Percentiles rank a stretch among this genome's conserved stretches.
Conservation (phyloP, 2,329 filamentous ascomycete genomes). For the Acrocalymma vagum region DNA sequence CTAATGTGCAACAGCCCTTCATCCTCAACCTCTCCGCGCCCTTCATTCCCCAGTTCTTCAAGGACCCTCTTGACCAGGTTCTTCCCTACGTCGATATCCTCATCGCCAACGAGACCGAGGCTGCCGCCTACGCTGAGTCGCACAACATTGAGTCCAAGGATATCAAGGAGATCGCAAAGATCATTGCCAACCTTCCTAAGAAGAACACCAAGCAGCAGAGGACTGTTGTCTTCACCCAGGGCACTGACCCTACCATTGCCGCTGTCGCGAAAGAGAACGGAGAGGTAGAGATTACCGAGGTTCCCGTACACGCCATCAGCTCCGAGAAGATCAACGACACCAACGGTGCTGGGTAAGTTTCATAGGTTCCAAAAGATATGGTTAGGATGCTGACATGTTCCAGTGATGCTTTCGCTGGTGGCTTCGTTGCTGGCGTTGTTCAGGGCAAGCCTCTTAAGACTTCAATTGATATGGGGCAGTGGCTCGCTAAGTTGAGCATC, state of each 20-base stretch:
- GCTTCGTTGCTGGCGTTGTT: constrained; percentile 88
- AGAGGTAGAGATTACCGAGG: constrained; percentile 73
- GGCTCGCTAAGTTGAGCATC: constrained; percentile 93
- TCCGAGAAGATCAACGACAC: constrained; percentile 88
- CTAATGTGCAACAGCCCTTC: constrained; percentile 63
- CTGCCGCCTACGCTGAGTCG: constrained; percentile 83
- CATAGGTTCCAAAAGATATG: background rate
- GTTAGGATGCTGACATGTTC: constrained; percentile 11
- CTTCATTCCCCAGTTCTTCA: constrained; percentile 98
- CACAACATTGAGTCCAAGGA: constrained; percentile 78
- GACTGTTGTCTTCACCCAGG: constrained; percentile 92
- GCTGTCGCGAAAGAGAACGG: constrained; percentile 75
- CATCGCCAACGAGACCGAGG: constrained; percentile 97
- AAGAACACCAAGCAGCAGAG: constrained; percentile 85
- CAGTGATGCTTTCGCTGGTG: constrained; percentile 93
- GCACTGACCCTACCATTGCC: constrained; percentile 88
- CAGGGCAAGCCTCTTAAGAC: constrained; percentile 82
- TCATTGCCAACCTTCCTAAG: constrained; percentile 89
- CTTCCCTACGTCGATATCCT: constrained; percentile 95
- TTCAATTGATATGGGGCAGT: constrained; percentile 91
- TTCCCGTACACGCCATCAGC: constrained; percentile 81
- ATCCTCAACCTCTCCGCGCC: constrained; percentile 92
- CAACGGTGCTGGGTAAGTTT: constrained; percentile 80
- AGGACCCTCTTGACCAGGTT: constrained; percentile 87
- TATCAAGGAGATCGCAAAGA: constrained; percentile 83